phyloP scores from a whole-genome alignment of 371 early-diverging fungal species.

The Mortierella sp. region DNA sequence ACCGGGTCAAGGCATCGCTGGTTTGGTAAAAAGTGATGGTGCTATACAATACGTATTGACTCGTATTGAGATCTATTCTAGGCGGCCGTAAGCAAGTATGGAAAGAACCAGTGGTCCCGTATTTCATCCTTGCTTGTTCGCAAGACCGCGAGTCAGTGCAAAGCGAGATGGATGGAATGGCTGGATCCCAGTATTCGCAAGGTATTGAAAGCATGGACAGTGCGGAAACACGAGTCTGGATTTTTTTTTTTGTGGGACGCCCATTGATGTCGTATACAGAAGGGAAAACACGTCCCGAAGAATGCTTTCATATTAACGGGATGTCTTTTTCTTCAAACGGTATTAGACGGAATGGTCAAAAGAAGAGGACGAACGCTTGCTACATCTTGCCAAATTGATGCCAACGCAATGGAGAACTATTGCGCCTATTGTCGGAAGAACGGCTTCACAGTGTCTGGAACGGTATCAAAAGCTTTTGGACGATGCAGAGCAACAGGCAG shows the following conservation, averaged over 20 bases:
- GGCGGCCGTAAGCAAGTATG: conserved; percentile 97
- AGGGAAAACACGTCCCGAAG: too few species aligned
- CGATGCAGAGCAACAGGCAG: conserved; percentile 88
- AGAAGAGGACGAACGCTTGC: conserved; percentile 96
- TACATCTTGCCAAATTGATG: conserved; percentile 98
- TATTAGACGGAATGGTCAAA: conserved; percentile 98
- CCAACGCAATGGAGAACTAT: conserved; percentile 99
- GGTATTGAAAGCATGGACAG: conserved; percentile 53
- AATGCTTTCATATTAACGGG: too few species aligned
- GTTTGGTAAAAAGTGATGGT: too few species aligned
- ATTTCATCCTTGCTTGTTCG: conserved; percentile 95
- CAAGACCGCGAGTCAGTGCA: conserved; percentile 98
- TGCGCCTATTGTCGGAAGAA: conserved; percentile 97
- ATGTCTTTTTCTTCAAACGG: neutral
- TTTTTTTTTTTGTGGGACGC: too few species aligned
- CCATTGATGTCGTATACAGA: too few species aligned
- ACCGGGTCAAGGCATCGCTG: neutral
- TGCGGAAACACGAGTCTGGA: too few species aligned
- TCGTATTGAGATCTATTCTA: too few species aligned
- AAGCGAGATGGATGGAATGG: conserved; percentile 99
- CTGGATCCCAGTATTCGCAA: conserved; percentile 98
- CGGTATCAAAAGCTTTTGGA: conserved; percentile 95
- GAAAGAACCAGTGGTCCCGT: conserved; percentile 98
- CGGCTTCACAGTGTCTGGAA: conserved; percentile 98
- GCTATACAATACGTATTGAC: too few species aligned